phyloP scores from a whole-genome alignment of 495 filamentous ascomycete species.

The Aspergillus steynii region DNA sequence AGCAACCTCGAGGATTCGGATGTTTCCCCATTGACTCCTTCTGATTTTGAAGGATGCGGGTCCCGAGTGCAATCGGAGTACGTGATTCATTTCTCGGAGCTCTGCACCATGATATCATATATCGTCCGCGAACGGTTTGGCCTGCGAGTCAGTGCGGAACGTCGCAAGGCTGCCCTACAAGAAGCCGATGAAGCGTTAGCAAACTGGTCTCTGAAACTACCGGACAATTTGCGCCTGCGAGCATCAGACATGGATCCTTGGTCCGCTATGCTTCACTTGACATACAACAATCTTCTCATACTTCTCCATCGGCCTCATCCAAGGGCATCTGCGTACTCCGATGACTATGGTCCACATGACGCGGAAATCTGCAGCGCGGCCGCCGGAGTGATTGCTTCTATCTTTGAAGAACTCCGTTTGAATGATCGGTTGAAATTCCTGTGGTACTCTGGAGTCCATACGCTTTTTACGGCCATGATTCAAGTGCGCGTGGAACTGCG shows the following conservation, averaged over 20 bases:
- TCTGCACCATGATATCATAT: constrained; percentile 49
- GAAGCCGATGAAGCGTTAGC: constrained; percentile 49
- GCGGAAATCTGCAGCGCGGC: constrained; percentile 49
- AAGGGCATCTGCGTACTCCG: constrained; percentile 44
- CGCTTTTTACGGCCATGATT: constrained; percentile 52
- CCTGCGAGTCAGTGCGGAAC: constrained; percentile 39
- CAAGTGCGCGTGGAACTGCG: constrained; percentile 51
- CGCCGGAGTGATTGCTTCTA: constrained; percentile 48
- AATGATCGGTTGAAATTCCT: constrained; percentile 50
- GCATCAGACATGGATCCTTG: constrained; percentile 49
- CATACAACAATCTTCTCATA: constrained; percentile 54
- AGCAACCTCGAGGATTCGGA: constrained; percentile 52
- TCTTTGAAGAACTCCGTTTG: constrained; percentile 49
- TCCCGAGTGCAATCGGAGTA: constrained; percentile 42
- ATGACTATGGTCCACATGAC: constrained; percentile 47
- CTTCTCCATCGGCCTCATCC: constrained; percentile 51
- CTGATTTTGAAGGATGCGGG: constrained; percentile 52
- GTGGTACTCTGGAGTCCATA: constrained; percentile 50
- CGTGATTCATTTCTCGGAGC: constrained; percentile 47
- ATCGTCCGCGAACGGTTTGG: constrained; percentile 46
- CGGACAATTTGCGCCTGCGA: constrained; percentile 43
- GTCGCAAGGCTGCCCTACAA: constrained; percentile 43
- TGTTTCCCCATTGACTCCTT: constrained; percentile 40
- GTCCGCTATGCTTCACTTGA: constrained; percentile 51
- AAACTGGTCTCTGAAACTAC: constrained; percentile 47